A percentile compares a stretch with the other conserved stretches of the same genome.
These are phyloP conservation scores for Penicillium sp. DNA, from an alignment of 2,329 filamentous ascomycete genomes.

Conservation along the genomic window DNA sequence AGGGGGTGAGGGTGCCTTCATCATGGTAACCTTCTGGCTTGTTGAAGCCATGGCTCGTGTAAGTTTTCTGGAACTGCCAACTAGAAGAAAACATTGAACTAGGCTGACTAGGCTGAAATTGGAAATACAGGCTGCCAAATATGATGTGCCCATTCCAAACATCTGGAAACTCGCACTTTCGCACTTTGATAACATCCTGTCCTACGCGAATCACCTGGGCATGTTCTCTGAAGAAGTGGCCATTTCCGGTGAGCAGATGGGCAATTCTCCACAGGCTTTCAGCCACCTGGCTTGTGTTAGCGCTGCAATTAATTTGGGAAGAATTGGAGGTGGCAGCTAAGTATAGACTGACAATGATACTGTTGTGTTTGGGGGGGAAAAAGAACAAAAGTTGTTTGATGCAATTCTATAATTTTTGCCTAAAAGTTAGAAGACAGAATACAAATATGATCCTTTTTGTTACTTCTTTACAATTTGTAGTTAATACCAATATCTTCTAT, in stretches of 20 bases:
- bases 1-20: conserved; percentile 71
- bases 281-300: conserved; percentile 73
- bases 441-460: neutral
- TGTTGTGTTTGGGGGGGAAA: neutral
- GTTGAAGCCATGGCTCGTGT: conserved; percentile 74
- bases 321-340: conserved; percentile 23
- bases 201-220: conserved; percentile 70
- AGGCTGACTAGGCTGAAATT: neutral
- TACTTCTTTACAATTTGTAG: neutral
- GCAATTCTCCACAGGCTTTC: conserved; percentile 77
- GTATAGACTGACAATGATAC: conserved; percentile 2
- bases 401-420: neutral
- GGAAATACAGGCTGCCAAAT: conserved; percentile 23
- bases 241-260: conserved; percentile 70
- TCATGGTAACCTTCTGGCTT: conserved; percentile 81
- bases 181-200: conserved; percentile 74
- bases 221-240: conserved; percentile 81
- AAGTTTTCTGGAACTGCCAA: conserved; percentile 32
- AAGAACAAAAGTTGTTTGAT: neutral
- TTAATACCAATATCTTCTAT: no score
- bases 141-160: conserved; percentile 31
- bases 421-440: neutral
- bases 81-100: neutral
- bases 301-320: conserved; percentile 72
- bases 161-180: conserved; percentile 53